These are phyloP conservation scores for Afroboletus lepidellus DNA, from an alignment of 1,284 basidiomycete species.

Conservation along the genomic window DNA sequence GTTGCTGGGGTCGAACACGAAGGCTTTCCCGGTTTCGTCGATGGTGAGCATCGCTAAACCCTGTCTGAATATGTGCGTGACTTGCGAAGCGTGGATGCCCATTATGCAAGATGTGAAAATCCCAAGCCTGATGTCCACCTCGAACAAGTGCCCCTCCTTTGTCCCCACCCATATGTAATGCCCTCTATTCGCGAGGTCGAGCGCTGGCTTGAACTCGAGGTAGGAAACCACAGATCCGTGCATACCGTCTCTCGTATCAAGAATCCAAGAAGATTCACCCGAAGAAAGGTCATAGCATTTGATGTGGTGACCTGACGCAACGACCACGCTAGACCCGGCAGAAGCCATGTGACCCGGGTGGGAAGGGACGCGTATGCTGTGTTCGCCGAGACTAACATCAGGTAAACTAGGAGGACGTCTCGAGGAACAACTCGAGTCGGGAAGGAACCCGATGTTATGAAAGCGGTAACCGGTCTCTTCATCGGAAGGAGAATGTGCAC, in stretches of 20 bases:
- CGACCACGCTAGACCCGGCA: conserved; percentile 62
- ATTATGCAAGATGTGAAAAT: conserved; percentile 55
- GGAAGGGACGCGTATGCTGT: conserved; percentile 54
- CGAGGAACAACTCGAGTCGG: conserved; percentile 81
- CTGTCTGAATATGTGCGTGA: conserved; percentile 74
- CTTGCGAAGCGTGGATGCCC: conserved; percentile 61
- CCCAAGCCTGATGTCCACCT: conserved; percentile 71
- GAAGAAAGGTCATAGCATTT: conserved; percentile 60
- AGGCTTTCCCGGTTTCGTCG: conserved; percentile 81
- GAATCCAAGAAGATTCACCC: conserved; percentile 44
- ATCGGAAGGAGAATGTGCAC: conserved; percentile 45
- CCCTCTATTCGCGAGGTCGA: conserved; percentile 38
- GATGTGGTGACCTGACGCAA: conserved; percentile 61
- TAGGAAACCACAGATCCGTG: conserved; percentile 74
- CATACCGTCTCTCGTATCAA: conserved; percentile 63
- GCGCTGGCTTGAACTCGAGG: conserved; percentile 69
- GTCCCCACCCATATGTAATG: conserved; percentile 80
- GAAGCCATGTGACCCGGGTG: conserved; percentile 56
- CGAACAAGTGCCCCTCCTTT: conserved; percentile 83
- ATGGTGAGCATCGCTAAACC: conserved; percentile 70
- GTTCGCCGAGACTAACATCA: conserved; percentile 45
- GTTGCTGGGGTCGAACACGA: conserved; percentile 60
- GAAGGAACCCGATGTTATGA: conserved; percentile 59
- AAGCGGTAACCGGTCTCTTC: conserved; percentile 49
- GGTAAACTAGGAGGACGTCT: conserved; percentile 64